These are phyloP conservation scores for Chloris gayana DNA, from an alignment of 176 grass and related monocot genomes.

Conservation along the genomic window DNA sequence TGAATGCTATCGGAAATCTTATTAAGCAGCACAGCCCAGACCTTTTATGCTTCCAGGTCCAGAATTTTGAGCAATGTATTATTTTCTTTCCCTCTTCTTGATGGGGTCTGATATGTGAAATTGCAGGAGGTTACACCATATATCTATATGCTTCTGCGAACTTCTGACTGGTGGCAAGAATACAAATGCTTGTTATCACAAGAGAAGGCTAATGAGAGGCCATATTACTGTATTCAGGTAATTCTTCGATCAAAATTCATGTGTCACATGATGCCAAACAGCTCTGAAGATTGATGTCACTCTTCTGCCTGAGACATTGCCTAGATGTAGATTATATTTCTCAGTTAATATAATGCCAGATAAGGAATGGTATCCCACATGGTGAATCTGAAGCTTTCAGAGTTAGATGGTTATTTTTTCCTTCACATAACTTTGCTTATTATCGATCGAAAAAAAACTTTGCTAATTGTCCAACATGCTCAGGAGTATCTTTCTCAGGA, in stretches of 20 bases:
- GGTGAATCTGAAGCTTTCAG: neutral
- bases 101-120: constrained; percentile 32
- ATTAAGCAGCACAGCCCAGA: constrained; percentile 67
- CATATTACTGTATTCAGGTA: constrained; percentile 95
- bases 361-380: neutral
- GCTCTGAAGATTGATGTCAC: neutral
- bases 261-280: neutral
- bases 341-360: constrained; percentile 2
- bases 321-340: neutral
- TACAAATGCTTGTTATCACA: constrained; percentile 68
- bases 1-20: constrained; percentile 70
- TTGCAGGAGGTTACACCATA: constrained; percentile 79
- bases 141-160: constrained; percentile 68
- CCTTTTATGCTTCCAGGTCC: constrained; percentile 79
- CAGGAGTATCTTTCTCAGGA: neutral
- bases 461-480: neutral
- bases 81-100: constrained; percentile 17
- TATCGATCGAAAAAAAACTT: no score
- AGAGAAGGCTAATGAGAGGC: constrained; percentile 44
- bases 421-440: neutral
- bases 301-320: neutral
- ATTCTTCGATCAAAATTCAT: constrained; percentile 17
- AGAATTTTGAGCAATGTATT: constrained; percentile 16
- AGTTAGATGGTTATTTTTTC: neutral
- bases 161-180: constrained; percentile 77